Evolutionary conservation across 176 grass and related monocot species (phyloP).

Genomic region (Coix lacrymajobi): DNA sequence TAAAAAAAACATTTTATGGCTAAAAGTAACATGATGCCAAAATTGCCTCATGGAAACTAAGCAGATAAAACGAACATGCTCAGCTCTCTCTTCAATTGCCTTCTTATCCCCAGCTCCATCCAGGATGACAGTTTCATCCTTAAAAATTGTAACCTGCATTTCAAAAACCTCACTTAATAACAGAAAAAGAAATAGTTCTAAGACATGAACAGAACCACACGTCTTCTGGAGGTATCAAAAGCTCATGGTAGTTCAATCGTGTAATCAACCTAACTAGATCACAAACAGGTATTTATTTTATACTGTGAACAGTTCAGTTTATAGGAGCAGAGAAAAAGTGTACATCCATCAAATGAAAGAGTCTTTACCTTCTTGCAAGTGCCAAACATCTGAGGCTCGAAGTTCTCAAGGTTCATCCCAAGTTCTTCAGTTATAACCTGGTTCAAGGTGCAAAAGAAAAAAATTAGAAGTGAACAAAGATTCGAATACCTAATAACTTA

Average conservation of each 20-base stretch:
- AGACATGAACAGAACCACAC: background rate
- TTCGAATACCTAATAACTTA: background rate
- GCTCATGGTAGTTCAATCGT: background rate
- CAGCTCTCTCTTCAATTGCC: conserved; percentile 53
- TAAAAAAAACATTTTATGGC: background rate
- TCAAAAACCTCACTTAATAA: conserved; percentile 2
- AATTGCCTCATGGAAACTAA: background rate
- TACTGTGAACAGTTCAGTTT: background rate
- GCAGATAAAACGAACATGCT: conserved; percentile 36
- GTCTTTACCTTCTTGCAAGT: conserved; percentile 67
- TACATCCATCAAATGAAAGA: background rate
- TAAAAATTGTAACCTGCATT: conserved; percentile 57
- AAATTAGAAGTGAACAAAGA: background rate
- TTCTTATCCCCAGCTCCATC: conserved; percentile 59
- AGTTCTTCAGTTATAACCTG: conserved; percentile 59
- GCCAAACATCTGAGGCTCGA: conserved; percentile 73
- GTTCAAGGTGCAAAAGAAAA: background rate
- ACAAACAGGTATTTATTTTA: background rate
- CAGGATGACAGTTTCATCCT: conserved; percentile 60
- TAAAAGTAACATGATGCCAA: background rate
- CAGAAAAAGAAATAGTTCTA: background rate
- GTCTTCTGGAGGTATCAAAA: background rate
- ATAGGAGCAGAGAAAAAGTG: background rate
- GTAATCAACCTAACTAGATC: background rate
- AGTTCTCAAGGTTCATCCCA: conserved; percentile 63